Evolutionary conservation across 768 basidiomycete genomes (phyloP).

Genomic region (Melanogaster broomeanus): DNA sequence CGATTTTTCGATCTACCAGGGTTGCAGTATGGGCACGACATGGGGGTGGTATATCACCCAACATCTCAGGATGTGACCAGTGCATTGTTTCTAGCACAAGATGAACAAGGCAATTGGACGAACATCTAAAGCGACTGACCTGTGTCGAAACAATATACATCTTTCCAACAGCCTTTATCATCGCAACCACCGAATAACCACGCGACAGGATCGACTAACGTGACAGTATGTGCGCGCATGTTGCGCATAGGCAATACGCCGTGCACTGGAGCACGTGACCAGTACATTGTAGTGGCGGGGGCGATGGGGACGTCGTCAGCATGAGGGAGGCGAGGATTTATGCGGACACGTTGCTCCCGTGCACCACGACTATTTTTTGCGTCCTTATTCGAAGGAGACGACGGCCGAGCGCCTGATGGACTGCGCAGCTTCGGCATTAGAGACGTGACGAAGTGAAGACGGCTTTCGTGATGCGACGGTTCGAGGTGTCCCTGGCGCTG

Average conservation of each 20-base stretch:
- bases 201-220: slow-evolving; percentile 76
- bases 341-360: slow-evolving; percentile 40
- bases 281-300: slow-evolving; percentile 80
- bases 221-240: slow-evolving; percentile 83
- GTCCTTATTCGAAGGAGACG: slow-evolving; percentile 32
- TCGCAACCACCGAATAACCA: slow-evolving; percentile 94
- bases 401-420: slow-evolving; percentile 25
- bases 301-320: slow-evolving; percentile 58
- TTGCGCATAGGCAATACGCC: slow-evolving; percentile 64
- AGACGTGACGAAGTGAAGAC: slow-evolving; percentile 31
- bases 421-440: slow-evolving; percentile 31
- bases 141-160: slow-evolving; percentile 84
- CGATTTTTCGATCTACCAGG: slow-evolving; percentile 74
- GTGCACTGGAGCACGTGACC: slow-evolving; percentile 82
- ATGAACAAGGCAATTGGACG: slow-evolving; percentile 1
- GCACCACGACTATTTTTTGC: slow-evolving; percentile 7
- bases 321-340: slow-evolving; percentile 61
- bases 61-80: slow-evolving; percentile 78
- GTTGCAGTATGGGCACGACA: slow-evolving; percentile 90
- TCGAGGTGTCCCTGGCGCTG: slow-evolving; percentile 28
- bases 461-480: slow-evolving; percentile 28
- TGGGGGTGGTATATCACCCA: slow-evolving; percentile 79
- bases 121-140: slow-evolving; percentile 42
- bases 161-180: slow-evolving; percentile 69
- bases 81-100: slow-evolving; percentile 73